Percentiles rank a stretch among this genome's conserved stretches.
Evolutionary conservation across 306 rosid genomes (phyloP).

Genomic region (Vachellia collinsii): DNA sequence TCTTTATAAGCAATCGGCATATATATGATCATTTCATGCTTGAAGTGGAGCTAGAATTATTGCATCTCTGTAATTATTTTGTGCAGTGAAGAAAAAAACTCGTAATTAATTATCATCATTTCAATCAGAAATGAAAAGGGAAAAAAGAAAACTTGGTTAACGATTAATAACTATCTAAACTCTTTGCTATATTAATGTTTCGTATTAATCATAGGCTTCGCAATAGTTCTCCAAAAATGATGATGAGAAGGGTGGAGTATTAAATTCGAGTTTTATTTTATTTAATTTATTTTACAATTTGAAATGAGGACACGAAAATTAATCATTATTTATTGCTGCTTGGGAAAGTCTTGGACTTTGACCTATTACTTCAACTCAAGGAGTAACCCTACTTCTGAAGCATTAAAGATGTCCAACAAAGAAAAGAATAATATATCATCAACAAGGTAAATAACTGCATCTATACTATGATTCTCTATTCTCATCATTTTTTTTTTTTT

Average conservation of each 20-base stretch:
- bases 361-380: neutral
- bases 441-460: conserved; percentile 28
- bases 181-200: neutral
- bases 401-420: conserved; percentile 13
- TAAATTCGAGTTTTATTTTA: neutral
- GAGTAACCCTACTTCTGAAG: neutral
- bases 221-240: neutral
- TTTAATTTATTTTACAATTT: neutral
- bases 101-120: neutral
- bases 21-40: neutral
- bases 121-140: neutral
- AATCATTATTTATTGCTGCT: neutral
- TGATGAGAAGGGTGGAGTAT: neutral
- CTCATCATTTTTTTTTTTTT: neutral
- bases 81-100: too few species aligned
- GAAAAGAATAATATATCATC: conserved; percentile 9
- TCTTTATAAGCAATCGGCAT: too few species aligned
- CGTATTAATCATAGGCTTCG: neutral
- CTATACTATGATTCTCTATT: too few species aligned
- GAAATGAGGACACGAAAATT: neutral
- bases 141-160: neutral
- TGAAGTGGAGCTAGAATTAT: neutral
- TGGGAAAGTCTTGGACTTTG: neutral
- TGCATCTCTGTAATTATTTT: neutral
- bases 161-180: neutral